These are phyloP conservation scores for Verbascum thapsus DNA, from an alignment of 257 asterid species.

Conservation along the genomic window DNA sequence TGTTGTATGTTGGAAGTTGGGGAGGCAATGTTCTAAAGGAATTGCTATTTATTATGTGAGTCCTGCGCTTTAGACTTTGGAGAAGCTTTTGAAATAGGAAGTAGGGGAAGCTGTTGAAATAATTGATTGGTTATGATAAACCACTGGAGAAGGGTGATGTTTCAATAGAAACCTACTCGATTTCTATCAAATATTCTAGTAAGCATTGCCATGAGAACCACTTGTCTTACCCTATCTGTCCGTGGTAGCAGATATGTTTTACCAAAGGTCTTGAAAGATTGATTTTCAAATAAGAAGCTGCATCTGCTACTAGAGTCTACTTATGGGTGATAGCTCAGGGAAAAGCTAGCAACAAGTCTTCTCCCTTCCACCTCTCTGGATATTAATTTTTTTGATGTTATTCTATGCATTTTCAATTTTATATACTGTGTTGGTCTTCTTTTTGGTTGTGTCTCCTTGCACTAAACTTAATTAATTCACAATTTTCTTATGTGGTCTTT, in stretches of 20 bases:
- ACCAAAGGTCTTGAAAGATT: background rate
- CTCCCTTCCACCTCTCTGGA: slow-evolving; percentile 3
- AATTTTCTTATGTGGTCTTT: slow-evolving; percentile 1
- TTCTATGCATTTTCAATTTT: slow-evolving; percentile 4
- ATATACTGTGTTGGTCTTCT: slow-evolving; percentile 3
- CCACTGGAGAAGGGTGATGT: background rate
- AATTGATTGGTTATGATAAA: background rate
- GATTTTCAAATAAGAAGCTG: background rate
- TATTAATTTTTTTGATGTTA: slow-evolving; percentile 13
- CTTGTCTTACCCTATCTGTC: background rate
- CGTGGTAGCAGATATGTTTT: background rate
- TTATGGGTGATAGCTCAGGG: background rate
- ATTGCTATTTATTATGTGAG: background rate
- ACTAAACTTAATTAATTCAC: slow-evolving; percentile 14
- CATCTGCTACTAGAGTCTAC: background rate
- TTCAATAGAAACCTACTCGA: background rate
- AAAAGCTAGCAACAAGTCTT: slow-evolving; percentile 5
- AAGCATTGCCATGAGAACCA: background rate
- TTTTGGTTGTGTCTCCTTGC: slow-evolving; percentile 15
- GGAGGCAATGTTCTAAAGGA: background rate
- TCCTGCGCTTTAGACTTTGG: background rate
- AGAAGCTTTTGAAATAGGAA: background rate
- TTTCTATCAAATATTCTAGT: background rate
- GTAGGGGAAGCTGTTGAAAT: background rate
- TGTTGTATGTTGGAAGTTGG: background rate